A percentile compares a stretch with the other conserved stretches of the same genome.
Evolutionary conservation across 805 yeast species (phyloP).

Genomic region (Cephaloascus fragrans): DNA sequence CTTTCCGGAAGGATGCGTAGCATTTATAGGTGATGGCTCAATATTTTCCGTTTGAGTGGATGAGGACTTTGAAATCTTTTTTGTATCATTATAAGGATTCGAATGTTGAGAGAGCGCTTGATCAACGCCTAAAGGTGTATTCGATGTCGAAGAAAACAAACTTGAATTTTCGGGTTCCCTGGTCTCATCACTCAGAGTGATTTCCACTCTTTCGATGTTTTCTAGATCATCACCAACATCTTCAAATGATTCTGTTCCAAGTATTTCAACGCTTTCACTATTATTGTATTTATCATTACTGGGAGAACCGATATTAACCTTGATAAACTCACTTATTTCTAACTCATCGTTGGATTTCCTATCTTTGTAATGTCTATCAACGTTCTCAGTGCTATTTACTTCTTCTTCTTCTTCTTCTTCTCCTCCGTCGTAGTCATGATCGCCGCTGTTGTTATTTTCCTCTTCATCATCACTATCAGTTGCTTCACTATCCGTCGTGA

Average conservation of each 20-base stretch:
- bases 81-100: too few relatives aligned
- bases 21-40: too few relatives aligned
- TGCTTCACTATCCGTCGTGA: background rate
- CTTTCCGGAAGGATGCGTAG: too few relatives aligned
- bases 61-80: too few relatives aligned
- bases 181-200: constrained; percentile 6
- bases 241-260: too few relatives aligned
- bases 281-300: background rate
- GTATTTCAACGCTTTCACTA: too few relatives aligned
- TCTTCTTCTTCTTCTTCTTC: constrained; percentile 2
- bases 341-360: background rate
- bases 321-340: background rate
- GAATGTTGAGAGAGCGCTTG: too few relatives aligned
- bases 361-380: background rate
- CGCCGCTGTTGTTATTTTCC: constrained; percentile 1
- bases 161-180: too few relatives aligned
- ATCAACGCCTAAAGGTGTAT: too few relatives aligned
- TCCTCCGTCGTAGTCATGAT: background rate
- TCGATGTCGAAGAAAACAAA: too few relatives aligned
- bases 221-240: constrained; percentile 3
- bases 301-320: background rate
- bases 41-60: too few relatives aligned
- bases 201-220: constrained; percentile 6
- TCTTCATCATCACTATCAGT: too few relatives aligned
- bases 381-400: background rate